Evolutionary conservation across 2,329 filamentous ascomycete genomes (phyloP), one percentile per base, ranked within the genome.

Genomic region (Chrysoporthe deuterocubensis): DNA sequence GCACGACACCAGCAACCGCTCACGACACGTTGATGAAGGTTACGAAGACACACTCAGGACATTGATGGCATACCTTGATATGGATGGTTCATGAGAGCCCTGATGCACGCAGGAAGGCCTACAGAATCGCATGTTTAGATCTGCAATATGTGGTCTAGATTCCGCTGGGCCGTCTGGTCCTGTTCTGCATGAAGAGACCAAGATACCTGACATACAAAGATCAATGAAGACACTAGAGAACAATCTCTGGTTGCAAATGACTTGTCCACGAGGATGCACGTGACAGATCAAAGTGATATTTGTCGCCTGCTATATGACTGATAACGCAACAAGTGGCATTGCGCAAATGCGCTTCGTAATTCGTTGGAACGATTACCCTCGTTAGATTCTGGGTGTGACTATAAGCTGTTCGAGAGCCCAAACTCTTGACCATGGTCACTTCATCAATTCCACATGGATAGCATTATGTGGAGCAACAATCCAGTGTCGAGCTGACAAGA

Each of bases 11-110:
- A 46, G 40, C 37, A 3, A 16, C 26, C 21, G 42, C 34, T 57
- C 37, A 67, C 44, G 62, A 69, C 16, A 21, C 54, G 58, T 65
- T 69, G 62, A 69, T 57, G 68, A 67, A 62, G 52, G 46, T 60
- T 67, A 67, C 40, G 68, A 67, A 62, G 5, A 52, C 42, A 60
- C 44, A 62, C 57, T 9, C 8, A 60, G 14, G 43, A 52, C 43
- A 16, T 52, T 65, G 58, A 40, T 40, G 42, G 16, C 13, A 26
- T n/a, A 26, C 32, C 18, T 43, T 26, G 52, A 26, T 67, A 32
- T 60, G 32, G 18, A 63, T 65, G 68, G 52, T 54, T 42, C 40
- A 43, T 43, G 58, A 54, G 56, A 18, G 58, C 52, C 40, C 34
- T 64, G 62, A 59, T 60, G n/a, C 4, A 44, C 40, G 42, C 44